These are phyloP conservation scores for Neurospora sp. DNA, from an alignment of 495 filamentous ascomycete species.

Conservation along the genomic window DNA sequence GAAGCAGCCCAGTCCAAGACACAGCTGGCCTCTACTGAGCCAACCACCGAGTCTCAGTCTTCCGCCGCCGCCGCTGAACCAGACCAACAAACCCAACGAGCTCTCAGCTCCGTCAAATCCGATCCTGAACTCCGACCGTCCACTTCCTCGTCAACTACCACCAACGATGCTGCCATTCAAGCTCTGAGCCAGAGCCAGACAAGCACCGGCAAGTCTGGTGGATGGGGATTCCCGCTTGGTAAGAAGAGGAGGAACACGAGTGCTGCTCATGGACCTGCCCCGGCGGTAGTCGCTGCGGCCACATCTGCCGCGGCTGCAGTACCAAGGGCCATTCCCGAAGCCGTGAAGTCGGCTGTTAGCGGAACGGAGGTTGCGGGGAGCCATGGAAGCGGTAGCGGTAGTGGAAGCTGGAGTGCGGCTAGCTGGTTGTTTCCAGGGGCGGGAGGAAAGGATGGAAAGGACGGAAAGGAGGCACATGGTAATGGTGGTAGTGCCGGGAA, in stretches of 20 bases:
- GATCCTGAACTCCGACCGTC: not conserved
- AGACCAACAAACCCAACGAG: not conserved
- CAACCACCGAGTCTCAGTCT: not conserved
- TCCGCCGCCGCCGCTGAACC: not conserved
- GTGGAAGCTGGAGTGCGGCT: not conserved
- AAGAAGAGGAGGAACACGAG: not conserved
- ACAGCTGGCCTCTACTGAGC: not conserved
- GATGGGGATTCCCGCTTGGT: not conserved
- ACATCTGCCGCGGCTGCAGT: not conserved
- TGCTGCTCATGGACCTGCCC: not conserved
- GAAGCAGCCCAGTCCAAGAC: not conserved
- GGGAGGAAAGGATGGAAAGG: not conserved
- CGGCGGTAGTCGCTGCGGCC: not conserved
- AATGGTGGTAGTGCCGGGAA: not conserved
- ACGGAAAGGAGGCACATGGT: not conserved
- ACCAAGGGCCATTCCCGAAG: not conserved
- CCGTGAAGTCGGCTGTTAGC: not conserved
- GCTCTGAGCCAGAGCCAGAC: not conserved
- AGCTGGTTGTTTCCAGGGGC: not conserved
- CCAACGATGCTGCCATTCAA: not conserved
- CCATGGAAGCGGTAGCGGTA: not conserved
- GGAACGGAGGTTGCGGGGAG: not conserved
- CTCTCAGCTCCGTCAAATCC: not conserved
- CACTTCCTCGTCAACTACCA: not conserved
- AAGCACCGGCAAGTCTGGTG: not conserved